These are phyloP conservation scores for Penicillium olsonii DNA, from an alignment of 2,329 filamentous ascomycete species.

Conservation along the genomic window DNA sequence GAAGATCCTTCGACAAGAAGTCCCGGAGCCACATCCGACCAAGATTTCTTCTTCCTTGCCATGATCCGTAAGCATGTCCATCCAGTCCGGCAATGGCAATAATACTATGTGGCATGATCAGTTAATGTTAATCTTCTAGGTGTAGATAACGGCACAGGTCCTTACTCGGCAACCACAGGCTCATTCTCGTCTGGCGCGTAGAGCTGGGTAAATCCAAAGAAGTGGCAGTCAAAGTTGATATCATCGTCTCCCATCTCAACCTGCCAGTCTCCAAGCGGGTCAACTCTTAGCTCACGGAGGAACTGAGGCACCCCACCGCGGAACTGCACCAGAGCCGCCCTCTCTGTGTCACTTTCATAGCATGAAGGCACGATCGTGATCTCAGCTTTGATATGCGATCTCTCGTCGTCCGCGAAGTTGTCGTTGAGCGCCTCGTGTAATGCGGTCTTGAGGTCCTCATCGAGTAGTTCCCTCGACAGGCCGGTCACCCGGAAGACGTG, in stretches of 20 bases:
- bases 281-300: slow-evolving; percentile 5
- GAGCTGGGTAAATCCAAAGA: slow-evolving; percentile 16
- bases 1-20: slow-evolving; percentile 32
- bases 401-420: slow-evolving; percentile 11
- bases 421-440: slow-evolving; percentile 8
- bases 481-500: slow-evolving; percentile 13
- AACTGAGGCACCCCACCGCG: slow-evolving; percentile 8
- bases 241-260: slow-evolving; percentile 13
- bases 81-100: slow-evolving; percentile 7
- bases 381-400: slow-evolving; percentile 5
- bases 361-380: slow-evolving; percentile 13
- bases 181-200: slow-evolving; percentile 6
- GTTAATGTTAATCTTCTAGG: not conserved
- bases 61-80: slow-evolving; percentile 36
- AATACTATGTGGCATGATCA: not conserved
- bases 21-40: slow-evolving; percentile 33
- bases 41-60: slow-evolving; percentile 25
- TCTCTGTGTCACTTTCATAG: slow-evolving; percentile 11
- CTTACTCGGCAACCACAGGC: slow-evolving; percentile 14
- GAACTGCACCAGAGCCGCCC: slow-evolving; percentile 9
- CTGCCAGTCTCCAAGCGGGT: slow-evolving; percentile 14
- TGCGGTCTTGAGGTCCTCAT: slow-evolving; percentile 8
- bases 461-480: slow-evolving; percentile 6
- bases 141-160: not conserved
- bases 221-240: slow-evolving; percentile 15